Evolutionary conservation across 108 stramenopile species (phyloP), one percentile per base, ranked within the genome.

Genomic region (Cyclotella sp.): DNA sequence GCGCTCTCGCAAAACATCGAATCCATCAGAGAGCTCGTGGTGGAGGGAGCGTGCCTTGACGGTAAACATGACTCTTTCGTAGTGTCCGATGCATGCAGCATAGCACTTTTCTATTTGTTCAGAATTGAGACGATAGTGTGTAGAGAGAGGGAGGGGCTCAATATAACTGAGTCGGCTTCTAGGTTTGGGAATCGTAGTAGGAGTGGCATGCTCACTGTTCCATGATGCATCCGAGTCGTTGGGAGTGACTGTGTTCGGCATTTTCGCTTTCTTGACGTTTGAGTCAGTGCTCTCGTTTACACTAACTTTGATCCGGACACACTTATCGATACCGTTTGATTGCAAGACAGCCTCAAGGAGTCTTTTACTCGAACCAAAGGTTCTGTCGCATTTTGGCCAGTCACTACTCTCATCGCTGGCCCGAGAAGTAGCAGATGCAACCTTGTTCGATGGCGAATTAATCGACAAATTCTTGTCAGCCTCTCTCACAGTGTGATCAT

Each of bases 1-100:
- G 43, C 95, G 82, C 71, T 96, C 95, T n/a, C 95, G 77, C 24
- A 93, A 73, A 3, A 96, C 88, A 70, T 96, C 95, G 72, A 96
- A 96, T 21, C 95, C 95, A 82, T 91, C 93, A 13, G 87, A 74
- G 15, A 96, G 87, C 63, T 96, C 95, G 66, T 85, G 79, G 49
- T 80, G 61, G 45, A 96, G 84, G 22, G 84, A 87, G 42, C 89
- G 83, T 0, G 87, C 85, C 76, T 89, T 90, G 41, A 96, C 95
- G 0, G 95, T 96, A 58, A 82, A 64, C 90, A 96, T 92, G 10
- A 96, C 91, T 30, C 76, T 84, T 40, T 96, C 91, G 79, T 87
- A 96, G 84, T 93, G 93, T 16, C 91, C 91, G 66, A 87, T 85
- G 39, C 86, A 84, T 49, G 93, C 91, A 57, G 78, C 75, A 68